Evolutionary conservation across 1,284 basidiomycete genomes (phyloP), one percentile per base, ranked within the genome.

Genomic region (Fomes fomentarius): DNA sequence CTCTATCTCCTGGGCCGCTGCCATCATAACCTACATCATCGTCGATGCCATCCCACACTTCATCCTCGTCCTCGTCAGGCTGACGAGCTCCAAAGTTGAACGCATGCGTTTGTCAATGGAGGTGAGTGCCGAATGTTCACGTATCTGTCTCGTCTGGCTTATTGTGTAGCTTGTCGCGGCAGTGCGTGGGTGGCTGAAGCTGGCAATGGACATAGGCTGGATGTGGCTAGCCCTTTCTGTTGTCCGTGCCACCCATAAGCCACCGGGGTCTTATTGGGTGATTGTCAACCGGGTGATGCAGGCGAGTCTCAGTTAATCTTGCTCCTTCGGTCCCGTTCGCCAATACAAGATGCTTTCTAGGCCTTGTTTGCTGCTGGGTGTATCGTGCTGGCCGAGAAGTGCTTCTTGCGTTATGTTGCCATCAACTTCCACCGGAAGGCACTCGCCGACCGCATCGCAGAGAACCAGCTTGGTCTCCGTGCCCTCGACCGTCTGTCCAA

Each of bases 351-450:
- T 21, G 25, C 24, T 14, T 22, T 12, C 7, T 44, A 86, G 84
- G 85, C 84, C 14, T 68, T 90, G 25, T 91, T 91, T 63, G 74
- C 86, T 11, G 74, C 81, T 4, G 76, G 80, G 2, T 68, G 89
- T 21, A 77, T 91, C 41, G 67, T 91, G 8, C 77, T 91, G 4
- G 77, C 74, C 9, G 89, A 91, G 66, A 91, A 91, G 64, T 68
- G 88, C 37, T 84, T 87, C 66, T 69, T 91, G 26, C 85, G 83
- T 61, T 85, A 86, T 59, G 81, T 90, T 39, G 87, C 88, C n/a
- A 90, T 90, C 71, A 85, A 82, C 62, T 91, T 91, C 66, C 89
- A 91, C 67, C 76, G 83, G 60, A 86, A 81, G 59, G 88, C 89
- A 6, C 78, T 91, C 25, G 83, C 87, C 19, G 89, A 91, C 50